These are phyloP conservation scores for Yarrowia osloensis DNA, from an alignment of 805 yeast genomes.

Conservation along the genomic window DNA sequence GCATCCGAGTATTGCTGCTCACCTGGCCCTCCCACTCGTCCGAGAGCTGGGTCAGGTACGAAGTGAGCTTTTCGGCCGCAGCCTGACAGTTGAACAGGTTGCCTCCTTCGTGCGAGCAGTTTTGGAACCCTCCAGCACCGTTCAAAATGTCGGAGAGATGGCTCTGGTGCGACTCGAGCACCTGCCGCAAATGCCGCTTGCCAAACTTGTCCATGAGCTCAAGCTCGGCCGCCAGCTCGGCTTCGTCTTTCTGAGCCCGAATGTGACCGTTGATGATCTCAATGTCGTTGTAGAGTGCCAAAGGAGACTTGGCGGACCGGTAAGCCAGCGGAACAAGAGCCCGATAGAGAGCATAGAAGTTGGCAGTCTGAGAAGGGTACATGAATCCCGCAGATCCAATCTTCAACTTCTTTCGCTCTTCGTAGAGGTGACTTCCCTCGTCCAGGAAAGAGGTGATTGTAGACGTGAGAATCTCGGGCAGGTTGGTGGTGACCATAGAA, in stretches of 20 bases:
- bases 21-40: conserved; percentile 32
- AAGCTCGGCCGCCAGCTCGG: conserved; percentile 33
- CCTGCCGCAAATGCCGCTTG: conserved; percentile 22
- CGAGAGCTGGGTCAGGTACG: conserved; percentile 26
- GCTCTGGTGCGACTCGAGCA: conserved; percentile 26
- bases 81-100: conserved; percentile 33
- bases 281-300: conserved; percentile 30
- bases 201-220: conserved; percentile 30
- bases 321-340: conserved; percentile 36
- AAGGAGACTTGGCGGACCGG: conserved; percentile 6
- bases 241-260: conserved; percentile 29
- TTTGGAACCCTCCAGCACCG: conserved; percentile 34
- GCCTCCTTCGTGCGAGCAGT: conserved; percentile 33
- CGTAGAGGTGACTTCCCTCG: conserved; percentile 28
- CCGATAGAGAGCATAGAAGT: conserved; percentile 36
- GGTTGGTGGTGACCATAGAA: conserved; percentile 18
- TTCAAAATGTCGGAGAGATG: conserved; percentile 27
- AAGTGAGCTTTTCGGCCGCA: conserved; percentile 33
- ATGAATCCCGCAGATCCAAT: conserved; percentile 18
- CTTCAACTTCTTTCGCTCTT: conserved; percentile 2
- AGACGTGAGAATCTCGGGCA: conserved; percentile 22
- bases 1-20: background rate
- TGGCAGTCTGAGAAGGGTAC: conserved; percentile 29
- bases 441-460: conserved; percentile 22
- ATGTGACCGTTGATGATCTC: conserved; percentile 4